Conservation (phyloP, 345 rosid species). For the Kernera saxatilis region DNA sequence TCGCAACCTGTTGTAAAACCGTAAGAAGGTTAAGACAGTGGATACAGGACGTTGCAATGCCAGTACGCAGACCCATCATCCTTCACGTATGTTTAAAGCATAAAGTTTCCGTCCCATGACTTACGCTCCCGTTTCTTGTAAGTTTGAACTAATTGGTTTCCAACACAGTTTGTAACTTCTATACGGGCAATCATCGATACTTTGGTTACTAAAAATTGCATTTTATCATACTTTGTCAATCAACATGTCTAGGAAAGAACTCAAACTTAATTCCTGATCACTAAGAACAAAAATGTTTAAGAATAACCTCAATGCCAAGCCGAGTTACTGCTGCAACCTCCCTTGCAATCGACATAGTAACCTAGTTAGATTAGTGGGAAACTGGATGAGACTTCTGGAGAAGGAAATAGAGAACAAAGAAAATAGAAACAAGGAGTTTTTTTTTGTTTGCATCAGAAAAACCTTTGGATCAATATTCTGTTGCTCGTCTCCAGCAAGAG, state of each 20-base stretch:
- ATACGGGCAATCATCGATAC: not conserved
- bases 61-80: not conserved
- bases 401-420: not conserved
- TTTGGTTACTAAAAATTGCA: not conserved
- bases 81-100: not conserved
- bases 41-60: not conserved
- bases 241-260: not conserved
- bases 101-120: not conserved
- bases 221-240: not conserved
- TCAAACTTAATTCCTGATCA: not conserved
- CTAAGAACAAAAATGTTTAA: not conserved
- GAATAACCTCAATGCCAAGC: conserved; percentile 77
- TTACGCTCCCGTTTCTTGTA: not conserved
- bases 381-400: conserved; percentile 4
- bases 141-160: not conserved
- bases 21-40: not conserved
- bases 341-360: conserved; percentile 93
- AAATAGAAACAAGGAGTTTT: conserved; percentile 1
- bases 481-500: conserved; percentile 78
- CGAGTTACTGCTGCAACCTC: conserved; percentile 90
- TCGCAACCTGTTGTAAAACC: conserved; percentile 56
- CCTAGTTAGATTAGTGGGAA: conserved; percentile 32
- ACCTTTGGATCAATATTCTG: conserved; percentile 96
- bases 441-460: not conserved
- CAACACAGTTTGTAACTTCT: not conserved